phyloP scores from a whole-genome alignment of 2,329 filamentous ascomycete species.

The Sporothrix luriei region DNA sequence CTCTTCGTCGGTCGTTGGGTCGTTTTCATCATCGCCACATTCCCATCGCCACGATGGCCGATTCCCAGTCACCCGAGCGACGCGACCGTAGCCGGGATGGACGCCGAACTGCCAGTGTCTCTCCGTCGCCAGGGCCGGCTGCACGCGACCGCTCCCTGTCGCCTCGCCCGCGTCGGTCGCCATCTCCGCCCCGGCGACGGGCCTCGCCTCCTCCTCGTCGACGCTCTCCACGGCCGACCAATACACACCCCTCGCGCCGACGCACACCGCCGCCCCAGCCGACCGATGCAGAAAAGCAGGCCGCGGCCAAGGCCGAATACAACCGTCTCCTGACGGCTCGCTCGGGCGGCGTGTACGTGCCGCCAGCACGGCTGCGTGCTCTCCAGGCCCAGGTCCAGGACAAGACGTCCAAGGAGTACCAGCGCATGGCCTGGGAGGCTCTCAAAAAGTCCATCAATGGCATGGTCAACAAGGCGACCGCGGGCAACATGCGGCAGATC shows the following conservation, averaged over 20 bases:
- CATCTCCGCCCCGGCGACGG: conserved; percentile 8
- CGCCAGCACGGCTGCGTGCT: conserved; percentile 83
- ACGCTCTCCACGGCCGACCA: conserved; percentile 15
- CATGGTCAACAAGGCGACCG: conserved; percentile 98
- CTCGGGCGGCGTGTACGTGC: conserved; percentile 94
- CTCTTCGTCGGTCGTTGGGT: not conserved
- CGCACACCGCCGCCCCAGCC: conserved; percentile 48
- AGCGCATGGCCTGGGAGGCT: conserved; percentile 98
- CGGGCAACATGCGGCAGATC: conserved; percentile 96
- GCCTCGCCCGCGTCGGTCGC: conserved; percentile 19
- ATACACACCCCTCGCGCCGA: conserved; percentile 4
- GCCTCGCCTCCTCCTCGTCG: conserved; percentile 18
- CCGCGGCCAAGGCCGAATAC: conserved; percentile 87
- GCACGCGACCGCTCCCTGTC: conserved; percentile 16
- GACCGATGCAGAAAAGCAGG: conserved; percentile 82
- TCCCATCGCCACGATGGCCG: not conserved
- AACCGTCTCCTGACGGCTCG: conserved; percentile 89
- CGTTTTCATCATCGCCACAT: not conserved
- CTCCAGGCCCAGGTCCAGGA: conserved; percentile 97
- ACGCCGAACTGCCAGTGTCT: not conserved
- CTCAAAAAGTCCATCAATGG: conserved; percentile 99
- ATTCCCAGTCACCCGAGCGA: conserved; percentile 8
- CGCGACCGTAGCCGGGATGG: not conserved
- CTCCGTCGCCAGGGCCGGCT: conserved; percentile 19
- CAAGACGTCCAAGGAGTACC: conserved; percentile 93